These are phyloP conservation scores for Apocynum venetum DNA, from an alignment of 257 asterid genomes.

Conservation along the genomic window DNA sequence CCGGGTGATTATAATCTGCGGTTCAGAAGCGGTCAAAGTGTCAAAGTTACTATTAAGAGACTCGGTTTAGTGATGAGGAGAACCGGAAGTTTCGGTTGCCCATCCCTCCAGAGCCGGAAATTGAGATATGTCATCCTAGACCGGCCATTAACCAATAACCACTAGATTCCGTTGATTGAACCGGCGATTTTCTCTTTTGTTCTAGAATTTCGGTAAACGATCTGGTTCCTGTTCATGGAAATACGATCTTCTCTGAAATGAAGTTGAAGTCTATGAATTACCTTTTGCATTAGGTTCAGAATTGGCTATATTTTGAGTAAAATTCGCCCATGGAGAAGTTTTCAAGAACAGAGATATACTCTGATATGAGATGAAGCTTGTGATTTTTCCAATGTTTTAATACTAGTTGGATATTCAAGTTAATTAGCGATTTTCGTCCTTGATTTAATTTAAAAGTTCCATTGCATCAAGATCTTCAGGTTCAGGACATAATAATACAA, in stretches of 20 bases:
- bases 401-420: background rate
- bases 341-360: background rate
- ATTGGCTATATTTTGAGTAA: too few relatives aligned
- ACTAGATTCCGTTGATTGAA: background rate
- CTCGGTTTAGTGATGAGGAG: slow-evolving; percentile 7
- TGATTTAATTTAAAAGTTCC: background rate
- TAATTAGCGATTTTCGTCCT: background rate
- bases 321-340: background rate
- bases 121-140: background rate
- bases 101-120: slow-evolving; percentile 7
- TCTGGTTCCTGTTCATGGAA: background rate
- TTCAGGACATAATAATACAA: background rate
- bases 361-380: background rate
- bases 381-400: too few relatives aligned
- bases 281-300: background rate
- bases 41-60: background rate
- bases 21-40: slow-evolving; percentile 6
- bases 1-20: slow-evolving; percentile 8
- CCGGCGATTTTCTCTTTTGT: background rate
- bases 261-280: background rate
- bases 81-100: slow-evolving; percentile 15
- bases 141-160: background rate
- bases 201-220: background rate
- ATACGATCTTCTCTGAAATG: background rate
- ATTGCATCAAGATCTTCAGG: background rate